These are phyloP conservation scores for Suillus weaverae DNA, from an alignment of 768 basidiomycete species.

Conservation along the genomic window DNA sequence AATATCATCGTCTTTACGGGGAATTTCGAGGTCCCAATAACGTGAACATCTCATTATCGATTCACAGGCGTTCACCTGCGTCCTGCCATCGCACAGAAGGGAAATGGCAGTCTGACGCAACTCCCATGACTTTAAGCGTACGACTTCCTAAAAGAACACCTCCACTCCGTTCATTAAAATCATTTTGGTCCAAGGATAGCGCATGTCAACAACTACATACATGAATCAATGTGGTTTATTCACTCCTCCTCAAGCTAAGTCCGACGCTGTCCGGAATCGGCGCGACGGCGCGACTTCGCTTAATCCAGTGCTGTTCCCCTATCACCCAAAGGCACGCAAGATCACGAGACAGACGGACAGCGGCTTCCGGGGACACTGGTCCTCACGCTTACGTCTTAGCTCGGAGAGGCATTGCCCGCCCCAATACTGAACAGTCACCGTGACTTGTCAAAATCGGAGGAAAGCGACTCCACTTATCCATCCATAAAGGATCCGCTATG, in stretches of 20 bases:
- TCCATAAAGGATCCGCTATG: conserved; percentile 25
- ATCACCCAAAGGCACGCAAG: neutral
- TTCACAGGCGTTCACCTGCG: conserved; percentile 1
- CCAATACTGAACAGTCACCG: conserved; percentile 8
- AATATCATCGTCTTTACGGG: neutral
- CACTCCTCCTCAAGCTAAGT: neutral
- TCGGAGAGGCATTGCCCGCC: conserved; percentile 11
- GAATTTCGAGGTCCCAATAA: neutral
- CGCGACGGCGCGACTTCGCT: conserved; percentile 1
- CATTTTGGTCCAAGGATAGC: neutral
- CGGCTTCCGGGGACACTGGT: neutral
- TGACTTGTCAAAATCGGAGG: conserved; percentile 25
- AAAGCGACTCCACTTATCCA: conserved; percentile 19
- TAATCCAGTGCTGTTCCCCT: neutral
- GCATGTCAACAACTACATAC: neutral
- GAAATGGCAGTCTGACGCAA: no score
- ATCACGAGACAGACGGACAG: conserved; percentile 4
- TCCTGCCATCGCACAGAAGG: conserved; percentile 3
- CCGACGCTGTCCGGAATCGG: neutral
- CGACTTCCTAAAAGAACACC: neutral
- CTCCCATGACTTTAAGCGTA: conserved; percentile 3
- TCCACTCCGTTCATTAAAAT: neutral
- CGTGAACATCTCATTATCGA: neutral
- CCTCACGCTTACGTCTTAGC: conserved; percentile 23
- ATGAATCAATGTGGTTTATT: conserved; percentile 3